phyloP scores from a whole-genome alignment of 2,329 filamentous ascomycete species.

The Aspergillus niger region DNA sequence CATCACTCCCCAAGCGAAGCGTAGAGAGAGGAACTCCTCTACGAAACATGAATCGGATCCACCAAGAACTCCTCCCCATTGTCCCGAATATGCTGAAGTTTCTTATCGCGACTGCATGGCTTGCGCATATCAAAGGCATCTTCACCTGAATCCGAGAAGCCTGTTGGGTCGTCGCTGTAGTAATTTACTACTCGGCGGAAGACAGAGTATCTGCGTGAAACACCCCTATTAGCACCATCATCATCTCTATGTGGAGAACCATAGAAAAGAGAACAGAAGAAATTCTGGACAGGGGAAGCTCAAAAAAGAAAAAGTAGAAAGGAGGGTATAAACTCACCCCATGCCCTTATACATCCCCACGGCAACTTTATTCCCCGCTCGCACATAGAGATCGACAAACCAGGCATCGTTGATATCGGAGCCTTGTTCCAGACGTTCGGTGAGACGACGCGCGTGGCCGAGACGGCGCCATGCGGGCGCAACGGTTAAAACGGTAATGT shows the following conservation, averaged over 20 bases:
- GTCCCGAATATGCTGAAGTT: constrained; percentile 72
- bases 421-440: constrained; percentile 75
- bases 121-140: constrained; percentile 99
- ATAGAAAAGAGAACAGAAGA: too few species aligned
- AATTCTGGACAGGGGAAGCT: background rate
- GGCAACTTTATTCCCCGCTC: constrained; percentile 82
- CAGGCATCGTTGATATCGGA: constrained; percentile 82
- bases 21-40: constrained; percentile 12
- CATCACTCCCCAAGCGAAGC: background rate
- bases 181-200: constrained; percentile 88
- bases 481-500: constrained; percentile 94
- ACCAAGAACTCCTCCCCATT: constrained; percentile 80
- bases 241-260: too few species aligned
- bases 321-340: constrained; percentile 58
- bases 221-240: background rate
- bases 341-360: constrained; percentile 86
- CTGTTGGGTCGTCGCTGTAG: constrained; percentile 81
- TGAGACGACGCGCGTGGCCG: constrained; percentile 82
- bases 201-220: constrained; percentile 65
- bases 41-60: constrained; percentile 76
- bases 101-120: constrained; percentile 76
- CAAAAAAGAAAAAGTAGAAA: background rate
- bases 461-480: constrained; percentile 81
- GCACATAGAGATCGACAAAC: constrained; percentile 95
- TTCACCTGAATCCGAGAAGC: constrained; percentile 61